Evolutionary conservation across 2,329 filamentous ascomycete genomes (phyloP), one percentile per base, ranked within the genome.

Genomic region (Pseudogymnoascus sp.): DNA sequence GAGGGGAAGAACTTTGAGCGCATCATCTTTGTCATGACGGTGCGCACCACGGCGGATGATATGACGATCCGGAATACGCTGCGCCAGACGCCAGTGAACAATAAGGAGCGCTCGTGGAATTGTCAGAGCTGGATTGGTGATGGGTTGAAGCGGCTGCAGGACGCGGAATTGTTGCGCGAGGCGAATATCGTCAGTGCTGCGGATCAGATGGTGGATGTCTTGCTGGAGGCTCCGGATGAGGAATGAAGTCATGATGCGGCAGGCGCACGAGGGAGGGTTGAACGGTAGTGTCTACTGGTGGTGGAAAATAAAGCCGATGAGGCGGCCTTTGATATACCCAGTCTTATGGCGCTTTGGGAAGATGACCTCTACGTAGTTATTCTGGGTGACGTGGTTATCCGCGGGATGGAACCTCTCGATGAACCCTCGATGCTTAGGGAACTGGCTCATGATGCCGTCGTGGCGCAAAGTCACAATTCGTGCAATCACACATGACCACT

Each of bases 401-500:
- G 34, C 16, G 16, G 20, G 9, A 60, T 11, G 7, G 7, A 28
- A 50, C 2, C 4, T 7, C 9, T 32, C 7, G 4, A 32, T 9
- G n/a, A 54, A 32, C 47, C 1, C 43, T 30, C n/a, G 9, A 3
- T 20, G n/a, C 9, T 20, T 4, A 18, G 16, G 16, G n/a, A 32
- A 54, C 47, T 2, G 18, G 47, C 9, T 32, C 47, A 32, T 9
- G 47, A 32, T 54, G n/a, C 47, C n/a, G n/a, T 20, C 9, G 47
- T 16, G 25, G 28, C 16, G 28, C 28, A 9, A 54, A 54, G 6
- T 20, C 47, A 30, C n/a, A 5, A 22, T 32, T 28, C 9, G 28
- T 30, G 28, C 18, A 32, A 14, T 6, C 5, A 54, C 28, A n/a
- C n/a, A 58, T 73, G 34, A 68, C 67, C 2, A 66, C 68, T 8